These are phyloP conservation scores for Scytalidium sp. DNA, from an alignment of 2,329 filamentous ascomycete genomes.

Conservation along the genomic window DNA sequence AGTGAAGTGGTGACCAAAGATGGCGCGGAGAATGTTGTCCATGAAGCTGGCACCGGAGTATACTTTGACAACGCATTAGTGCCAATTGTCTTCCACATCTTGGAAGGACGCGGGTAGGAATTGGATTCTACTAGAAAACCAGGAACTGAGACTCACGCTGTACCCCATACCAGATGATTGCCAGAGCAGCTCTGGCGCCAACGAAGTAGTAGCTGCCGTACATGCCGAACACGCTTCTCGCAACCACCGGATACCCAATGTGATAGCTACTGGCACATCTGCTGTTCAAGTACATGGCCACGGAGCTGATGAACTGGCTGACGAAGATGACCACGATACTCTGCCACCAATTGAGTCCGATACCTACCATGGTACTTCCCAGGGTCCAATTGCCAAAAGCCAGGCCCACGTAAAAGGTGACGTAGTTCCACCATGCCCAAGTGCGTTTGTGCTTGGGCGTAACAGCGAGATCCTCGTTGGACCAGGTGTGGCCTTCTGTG, in stretches of 20 bases:
- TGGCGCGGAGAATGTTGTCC: slow-evolving; percentile 39
- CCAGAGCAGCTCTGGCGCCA: slow-evolving; percentile 39
- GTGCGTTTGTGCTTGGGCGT: background rate
- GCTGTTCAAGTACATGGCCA: slow-evolving; percentile 43
- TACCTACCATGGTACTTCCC: slow-evolving; percentile 36
- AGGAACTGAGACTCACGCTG: slow-evolving; percentile 56
- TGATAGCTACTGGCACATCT: slow-evolving; percentile 39
- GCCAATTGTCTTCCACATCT: too few species aligned
- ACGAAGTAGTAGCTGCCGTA: slow-evolving; percentile 38
- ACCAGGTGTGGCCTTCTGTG: background rate
- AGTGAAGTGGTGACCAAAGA: slow-evolving; percentile 36
- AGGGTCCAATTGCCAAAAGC: slow-evolving; percentile 37
- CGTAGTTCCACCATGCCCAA: background rate
- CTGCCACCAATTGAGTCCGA: slow-evolving; percentile 43
- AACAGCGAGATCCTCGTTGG: background rate
- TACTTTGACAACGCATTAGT: slow-evolving; percentile 18
- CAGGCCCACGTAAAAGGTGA: slow-evolving; percentile 19
- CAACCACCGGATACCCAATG: slow-evolving; percentile 36
- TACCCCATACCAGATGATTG: slow-evolving; percentile 59
- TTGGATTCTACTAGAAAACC: slow-evolving; percentile 27
- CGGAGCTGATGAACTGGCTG: slow-evolving; percentile 36
- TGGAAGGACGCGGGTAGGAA: too few species aligned
- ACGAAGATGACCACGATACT: slow-evolving; percentile 40
- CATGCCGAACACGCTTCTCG: slow-evolving; percentile 39
- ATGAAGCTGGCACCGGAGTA: slow-evolving; percentile 48